Evolutionary conservation across 1,284 basidiomycete genomes (phyloP), one percentile per base, ranked within the genome.

Genomic region (Apiotrichum veenhuisii): DNA sequence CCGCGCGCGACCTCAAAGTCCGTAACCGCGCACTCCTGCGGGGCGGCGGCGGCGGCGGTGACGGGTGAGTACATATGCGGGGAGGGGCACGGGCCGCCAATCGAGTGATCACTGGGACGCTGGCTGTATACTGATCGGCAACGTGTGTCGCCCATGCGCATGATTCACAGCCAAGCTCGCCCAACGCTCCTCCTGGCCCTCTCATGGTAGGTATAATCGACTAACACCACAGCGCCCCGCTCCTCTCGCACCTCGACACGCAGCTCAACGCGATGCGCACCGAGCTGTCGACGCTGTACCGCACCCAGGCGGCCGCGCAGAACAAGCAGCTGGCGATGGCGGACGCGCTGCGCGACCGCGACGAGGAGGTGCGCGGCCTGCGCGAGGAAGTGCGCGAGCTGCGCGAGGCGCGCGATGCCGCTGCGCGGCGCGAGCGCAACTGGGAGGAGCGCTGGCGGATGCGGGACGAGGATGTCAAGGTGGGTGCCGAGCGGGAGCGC

Each of bases 241-340:
- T 96, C 73, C 86, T 94, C 67, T 80, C 86, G 1, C 95, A 94
- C 17, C 85, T 98, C 51, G 93, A 98, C 75, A 86, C 87, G 3
- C 93, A 98, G 73, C 89, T 98, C 72, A 89, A 90, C 3, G 85
- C 88, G 8, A 81, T 95, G 46, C 85, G 92, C 26, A 88, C 91
- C 67, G 95, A 98, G 74, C 81, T 98, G 42, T 88, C 92, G 3
- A 88, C 87, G 8, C 85, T 96, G 2, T 98, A 98, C 82, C 95
- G 96, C 76, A 91, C 91, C 0, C 94, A 98, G 71, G 89, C 90
- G 0, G 69, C 72, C 0, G 74, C 76, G 8, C 91, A 95, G 77
- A 96, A 96, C 74, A 91, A 93, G 1, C 94, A 97, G 73, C 82
- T 98, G 17, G 83, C 88, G 9, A 90, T 98, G 86, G 95, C 91